These are phyloP conservation scores for Aspergillus brunneoviolaceus DNA, from an alignment of 2,329 filamentous ascomycete genomes.

Conservation along the genomic window DNA sequence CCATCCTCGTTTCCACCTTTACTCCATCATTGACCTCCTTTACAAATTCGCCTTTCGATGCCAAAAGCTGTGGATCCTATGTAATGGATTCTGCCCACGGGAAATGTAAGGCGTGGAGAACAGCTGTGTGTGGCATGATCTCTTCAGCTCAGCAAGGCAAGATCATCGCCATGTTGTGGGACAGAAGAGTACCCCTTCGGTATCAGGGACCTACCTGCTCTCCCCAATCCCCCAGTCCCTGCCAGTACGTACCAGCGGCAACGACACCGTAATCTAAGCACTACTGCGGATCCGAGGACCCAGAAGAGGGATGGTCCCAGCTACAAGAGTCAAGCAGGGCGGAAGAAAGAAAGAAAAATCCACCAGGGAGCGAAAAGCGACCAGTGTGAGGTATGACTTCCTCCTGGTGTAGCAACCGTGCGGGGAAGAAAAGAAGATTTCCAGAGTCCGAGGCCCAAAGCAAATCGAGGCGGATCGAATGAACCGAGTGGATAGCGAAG, in stretches of 20 bases:
- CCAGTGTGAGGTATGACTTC: neutral
- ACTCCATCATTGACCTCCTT: neutral
- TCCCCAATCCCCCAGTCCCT: neutral
- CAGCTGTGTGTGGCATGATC: neutral
- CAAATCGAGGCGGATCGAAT: conserved; percentile 20
- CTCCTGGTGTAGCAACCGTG: conserved; percentile 17
- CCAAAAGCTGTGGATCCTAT: neutral
- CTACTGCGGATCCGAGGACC: neutral
- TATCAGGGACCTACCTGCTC: neutral
- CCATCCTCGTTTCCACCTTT: neutral
- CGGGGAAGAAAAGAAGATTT: conserved; percentile 24
- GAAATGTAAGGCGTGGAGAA: neutral
- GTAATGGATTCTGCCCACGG: neutral
- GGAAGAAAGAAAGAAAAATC: neutral
- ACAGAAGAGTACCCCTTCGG: neutral
- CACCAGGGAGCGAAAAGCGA: neutral
- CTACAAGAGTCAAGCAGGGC: neutral
- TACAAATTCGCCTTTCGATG: neutral
- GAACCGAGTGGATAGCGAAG: conserved; percentile 15
- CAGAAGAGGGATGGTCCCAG: neutral
- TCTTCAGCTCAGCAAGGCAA: neutral
- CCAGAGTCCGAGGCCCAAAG: conserved; percentile 7
- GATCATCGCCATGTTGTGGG: neutral
- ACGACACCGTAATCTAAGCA: neutral
- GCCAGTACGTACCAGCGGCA: neutral